phyloP scores from a whole-genome alignment of 1,284 basidiomycete genomes.

The Microbotryomycetes sp. region DNA sequence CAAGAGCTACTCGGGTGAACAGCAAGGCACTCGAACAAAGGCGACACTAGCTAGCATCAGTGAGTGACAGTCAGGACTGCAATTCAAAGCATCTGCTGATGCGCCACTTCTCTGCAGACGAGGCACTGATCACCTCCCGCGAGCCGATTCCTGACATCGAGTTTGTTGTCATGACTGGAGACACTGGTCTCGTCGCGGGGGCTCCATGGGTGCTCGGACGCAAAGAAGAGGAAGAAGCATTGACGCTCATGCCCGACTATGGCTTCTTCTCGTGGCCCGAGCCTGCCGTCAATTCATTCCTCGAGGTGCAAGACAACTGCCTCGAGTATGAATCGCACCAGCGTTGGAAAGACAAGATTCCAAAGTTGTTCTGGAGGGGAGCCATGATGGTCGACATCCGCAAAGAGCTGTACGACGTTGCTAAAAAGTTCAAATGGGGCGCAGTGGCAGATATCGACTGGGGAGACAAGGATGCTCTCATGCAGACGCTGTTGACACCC shows the following conservation, averaged over 20 bases:
- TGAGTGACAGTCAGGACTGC: conserved; percentile 1
- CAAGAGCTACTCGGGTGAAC: conserved; percentile 37
- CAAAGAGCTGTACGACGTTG: conserved; percentile 38
- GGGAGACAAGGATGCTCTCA: conserved; percentile 9
- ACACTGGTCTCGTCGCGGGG: conserved; percentile 35
- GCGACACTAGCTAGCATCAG: conserved; percentile 35
- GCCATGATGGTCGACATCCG: conserved; percentile 40
- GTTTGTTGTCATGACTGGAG: conserved; percentile 40
- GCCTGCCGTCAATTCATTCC: conserved; percentile 39
- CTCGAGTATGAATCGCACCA: conserved; percentile 33
- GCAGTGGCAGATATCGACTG: conserved; percentile 14
- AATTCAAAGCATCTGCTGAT: not conserved
- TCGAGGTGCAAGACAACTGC: conserved; percentile 38
- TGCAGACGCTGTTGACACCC: conserved; percentile 16
- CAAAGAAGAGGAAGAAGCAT: conserved; percentile 28
- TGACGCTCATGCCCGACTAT: conserved; percentile 42
- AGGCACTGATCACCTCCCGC: conserved; percentile 36
- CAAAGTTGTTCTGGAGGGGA: conserved; percentile 42
- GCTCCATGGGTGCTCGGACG: conserved; percentile 35
- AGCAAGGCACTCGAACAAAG: conserved; percentile 26
- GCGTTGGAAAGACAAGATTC: conserved; percentile 39
- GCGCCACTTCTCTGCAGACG: conserved; percentile 14
- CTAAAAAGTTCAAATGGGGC: conserved; percentile 31
- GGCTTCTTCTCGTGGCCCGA: conserved; percentile 43
- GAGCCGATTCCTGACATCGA: conserved; percentile 43